Percentiles rank a stretch among this genome's conserved stretches.
These are phyloP conservation scores for Cavenderia fasciculata DNA, from an alignment of 78 protist species.

Conservation along the genomic window DNA sequence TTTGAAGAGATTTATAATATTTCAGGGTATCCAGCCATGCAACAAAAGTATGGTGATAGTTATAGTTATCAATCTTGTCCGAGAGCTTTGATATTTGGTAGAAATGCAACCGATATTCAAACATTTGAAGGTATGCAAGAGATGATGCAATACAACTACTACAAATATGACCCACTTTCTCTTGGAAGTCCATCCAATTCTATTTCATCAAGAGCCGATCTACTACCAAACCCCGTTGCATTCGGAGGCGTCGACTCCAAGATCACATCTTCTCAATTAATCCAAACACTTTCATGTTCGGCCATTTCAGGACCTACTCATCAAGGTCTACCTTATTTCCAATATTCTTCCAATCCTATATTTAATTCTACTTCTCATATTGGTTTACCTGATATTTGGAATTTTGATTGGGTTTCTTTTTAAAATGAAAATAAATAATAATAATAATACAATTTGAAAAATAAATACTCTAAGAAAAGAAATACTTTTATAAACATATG, in stretches of 20 bases:
- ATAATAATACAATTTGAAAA: no score
- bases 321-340: slow-evolving; percentile 35
- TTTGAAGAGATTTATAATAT: slow-evolving; percentile 55
- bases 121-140: slow-evolving; percentile 49
- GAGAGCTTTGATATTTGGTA: slow-evolving; percentile 54
- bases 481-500: no score
- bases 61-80: slow-evolving; percentile 67
- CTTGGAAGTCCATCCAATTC: slow-evolving; percentile 78
- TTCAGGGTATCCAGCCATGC: slow-evolving; percentile 60
- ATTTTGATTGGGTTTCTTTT: slow-evolving; percentile 37
- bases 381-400: slow-evolving; percentile 44
- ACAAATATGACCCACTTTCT: slow-evolving; percentile 78
- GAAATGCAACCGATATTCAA: slow-evolving; percentile 4
- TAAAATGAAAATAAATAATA: background rate
- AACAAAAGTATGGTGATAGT: background rate
- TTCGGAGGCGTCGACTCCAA: slow-evolving; percentile 65
- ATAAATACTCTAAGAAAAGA: no score
- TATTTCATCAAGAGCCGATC: slow-evolving; percentile 83
- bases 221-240: slow-evolving; percentile 24
- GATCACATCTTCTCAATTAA: background rate
- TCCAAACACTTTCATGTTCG: background rate
- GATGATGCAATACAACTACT: slow-evolving; percentile 87
- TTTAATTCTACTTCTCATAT: background rate
- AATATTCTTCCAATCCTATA: slow-evolving; percentile 13
- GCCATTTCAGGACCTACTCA: slow-evolving; percentile 64